These are phyloP conservation scores for Penicillium sp. DNA, from an alignment of 2,329 filamentous ascomycete species.

Conservation along the genomic window DNA sequence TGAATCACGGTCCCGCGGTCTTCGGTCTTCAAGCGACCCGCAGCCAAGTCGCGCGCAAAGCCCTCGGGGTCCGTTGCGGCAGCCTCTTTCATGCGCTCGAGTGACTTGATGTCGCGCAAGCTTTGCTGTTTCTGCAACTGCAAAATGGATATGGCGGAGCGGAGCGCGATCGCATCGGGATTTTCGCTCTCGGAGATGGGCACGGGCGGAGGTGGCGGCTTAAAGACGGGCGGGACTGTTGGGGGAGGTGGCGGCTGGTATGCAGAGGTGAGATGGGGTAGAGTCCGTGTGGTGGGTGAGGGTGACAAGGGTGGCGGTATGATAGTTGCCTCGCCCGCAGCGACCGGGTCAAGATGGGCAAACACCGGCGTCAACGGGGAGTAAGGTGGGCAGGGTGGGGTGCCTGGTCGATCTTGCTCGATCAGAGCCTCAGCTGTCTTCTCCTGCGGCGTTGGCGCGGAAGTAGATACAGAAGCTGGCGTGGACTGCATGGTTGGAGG, in stretches of 20 bases:
- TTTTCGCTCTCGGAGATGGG: slow-evolving; percentile 57
- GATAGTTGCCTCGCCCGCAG: slow-evolving; percentile 29
- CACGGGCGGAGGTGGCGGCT: slow-evolving; percentile 40
- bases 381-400: slow-evolving; percentile 46
- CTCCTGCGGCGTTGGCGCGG: too few relatives aligned
- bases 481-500: slow-evolving; percentile 39
- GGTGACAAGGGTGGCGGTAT: slow-evolving; percentile 33
- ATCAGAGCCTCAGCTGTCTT: slow-evolving; percentile 6
- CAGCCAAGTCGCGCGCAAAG: slow-evolving; percentile 66
- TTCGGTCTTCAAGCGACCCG: slow-evolving; percentile 56
- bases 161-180: slow-evolving; percentile 81
- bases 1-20: slow-evolving; percentile 34
- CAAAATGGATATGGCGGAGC: slow-evolving; percentile 78
- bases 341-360: slow-evolving; percentile 34
- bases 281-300: slow-evolving; percentile 24
- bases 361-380: slow-evolving; percentile 48
- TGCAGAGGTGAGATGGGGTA: slow-evolving; percentile 3
- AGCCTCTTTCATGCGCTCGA: slow-evolving; percentile 67
- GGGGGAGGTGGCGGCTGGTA: slow-evolving; percentile 20
- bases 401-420: slow-evolving; percentile 32
- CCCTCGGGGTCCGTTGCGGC: slow-evolving; percentile 68
- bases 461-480: too few relatives aligned
- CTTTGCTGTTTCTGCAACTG: slow-evolving; percentile 82
- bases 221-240: slow-evolving; percentile 27
- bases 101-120: slow-evolving; percentile 66